A percentile compares a stretch with the other conserved stretches of the same genome.
Evolutionary conservation across 2,329 filamentous ascomycete species (phyloP).

Genomic region (Scytalidium lignicola): DNA sequence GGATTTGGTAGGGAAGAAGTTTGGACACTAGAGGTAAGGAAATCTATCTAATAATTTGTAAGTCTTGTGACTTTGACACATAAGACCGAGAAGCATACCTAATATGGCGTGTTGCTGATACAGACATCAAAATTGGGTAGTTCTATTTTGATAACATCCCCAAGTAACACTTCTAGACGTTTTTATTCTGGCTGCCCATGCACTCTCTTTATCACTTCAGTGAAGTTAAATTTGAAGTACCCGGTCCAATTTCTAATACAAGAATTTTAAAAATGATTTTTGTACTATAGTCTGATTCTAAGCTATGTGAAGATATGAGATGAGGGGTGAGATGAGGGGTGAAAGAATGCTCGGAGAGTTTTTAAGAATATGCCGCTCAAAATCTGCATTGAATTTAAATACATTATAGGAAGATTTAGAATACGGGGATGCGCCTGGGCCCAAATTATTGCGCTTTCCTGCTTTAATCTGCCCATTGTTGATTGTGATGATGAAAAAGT

Average conservation of each 20-base stretch:
- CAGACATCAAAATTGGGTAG: constrained; percentile 72
- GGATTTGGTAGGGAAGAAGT: constrained; percentile 75
- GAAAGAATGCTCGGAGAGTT: no score
- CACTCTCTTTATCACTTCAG: constrained; percentile 89
- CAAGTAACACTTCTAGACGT: constrained; percentile 80
- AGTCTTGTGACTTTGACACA: background rate
- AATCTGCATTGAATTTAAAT: constrained; percentile 94
- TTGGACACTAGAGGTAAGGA: constrained; percentile 86
- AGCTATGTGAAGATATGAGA: background rate
- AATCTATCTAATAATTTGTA: constrained; percentile 49
- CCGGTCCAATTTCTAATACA: constrained; percentile 88
- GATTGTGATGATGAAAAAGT: background rate
- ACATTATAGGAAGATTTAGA: constrained; percentile 61
- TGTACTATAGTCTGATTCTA: constrained; percentile 58
- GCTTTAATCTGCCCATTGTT: constrained; percentile 29
- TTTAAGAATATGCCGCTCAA: constrained; percentile 85
- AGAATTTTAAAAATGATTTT: constrained; percentile 83
- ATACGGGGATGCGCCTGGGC: constrained; percentile 18
- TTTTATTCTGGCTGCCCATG: constrained; percentile 83
- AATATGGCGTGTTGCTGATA: constrained; percentile 64
- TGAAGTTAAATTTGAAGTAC: constrained; percentile 84
- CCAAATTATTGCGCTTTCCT: constrained; percentile 26
- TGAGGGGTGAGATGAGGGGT: no score
- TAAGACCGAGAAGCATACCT: constrained; percentile 36
- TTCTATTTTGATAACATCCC: constrained; percentile 86